phyloP scores from a whole-genome alignment of 1,284 basidiomycete species.

The Ustilago curta region DNA sequence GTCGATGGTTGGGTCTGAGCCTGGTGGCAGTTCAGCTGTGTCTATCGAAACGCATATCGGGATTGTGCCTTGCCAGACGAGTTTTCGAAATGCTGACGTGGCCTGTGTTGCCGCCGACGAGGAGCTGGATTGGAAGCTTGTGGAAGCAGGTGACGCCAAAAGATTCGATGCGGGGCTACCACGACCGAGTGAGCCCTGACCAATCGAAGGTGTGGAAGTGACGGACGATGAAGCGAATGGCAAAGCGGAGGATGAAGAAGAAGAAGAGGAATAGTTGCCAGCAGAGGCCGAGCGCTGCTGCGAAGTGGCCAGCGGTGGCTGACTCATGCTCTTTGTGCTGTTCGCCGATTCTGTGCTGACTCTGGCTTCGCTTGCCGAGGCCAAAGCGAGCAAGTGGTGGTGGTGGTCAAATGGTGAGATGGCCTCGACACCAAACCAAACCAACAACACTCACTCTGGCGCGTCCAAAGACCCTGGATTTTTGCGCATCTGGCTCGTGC shows the following conservation, averaged over 20 bases:
- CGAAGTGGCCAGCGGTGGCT: conserved; percentile 30
- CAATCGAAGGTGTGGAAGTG: conserved; percentile 24
- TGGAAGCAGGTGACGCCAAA: conserved; percentile 20
- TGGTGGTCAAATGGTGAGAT: conserved; percentile 4
- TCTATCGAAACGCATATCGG: conserved; percentile 55
- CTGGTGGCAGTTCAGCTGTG: conserved; percentile 38
- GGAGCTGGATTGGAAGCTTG: conserved; percentile 7
- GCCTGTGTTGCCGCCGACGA: conserved; percentile 8
- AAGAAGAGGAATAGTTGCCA: conserved; percentile 41
- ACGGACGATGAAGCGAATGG: conserved; percentile 16
- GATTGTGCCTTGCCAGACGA: conserved; percentile 58
- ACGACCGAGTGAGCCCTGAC: conserved; percentile 14
- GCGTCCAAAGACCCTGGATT: conserved; percentile 25
- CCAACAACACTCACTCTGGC: conserved; percentile 10
- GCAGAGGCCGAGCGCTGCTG: conserved; percentile 41
- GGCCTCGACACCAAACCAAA: conserved; percentile 13
- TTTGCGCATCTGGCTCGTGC: conserved; percentile 27
- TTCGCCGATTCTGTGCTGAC: background rate
- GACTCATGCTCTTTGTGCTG: conserved; percentile 16
- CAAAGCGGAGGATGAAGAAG: conserved; percentile 15
- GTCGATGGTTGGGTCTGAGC: conserved; percentile 37
- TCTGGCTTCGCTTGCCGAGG: too few species aligned
- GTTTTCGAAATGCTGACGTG: conserved; percentile 33
- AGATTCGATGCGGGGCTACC: conserved; percentile 20
- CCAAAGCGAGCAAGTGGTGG: conserved; percentile 1